phyloP scores from a whole-genome alignment of 768 basidiomycete genomes.

The Boletellus sp. region DNA sequence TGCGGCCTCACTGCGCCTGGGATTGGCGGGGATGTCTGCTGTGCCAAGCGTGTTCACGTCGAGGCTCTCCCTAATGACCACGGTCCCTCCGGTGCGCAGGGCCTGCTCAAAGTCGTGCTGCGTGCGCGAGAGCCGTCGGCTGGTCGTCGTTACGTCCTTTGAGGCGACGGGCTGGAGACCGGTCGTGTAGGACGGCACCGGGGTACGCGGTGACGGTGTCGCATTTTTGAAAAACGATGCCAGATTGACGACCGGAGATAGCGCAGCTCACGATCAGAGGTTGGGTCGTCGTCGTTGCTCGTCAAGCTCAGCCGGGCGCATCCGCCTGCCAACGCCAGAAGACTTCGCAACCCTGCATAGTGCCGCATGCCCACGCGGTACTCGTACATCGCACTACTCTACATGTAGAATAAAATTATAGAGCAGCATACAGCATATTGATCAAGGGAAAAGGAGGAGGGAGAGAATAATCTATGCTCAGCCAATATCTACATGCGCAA shows the following conservation, averaged over 20 bases:
- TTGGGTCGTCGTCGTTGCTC: conserved; percentile 10
- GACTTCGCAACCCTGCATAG: conserved; percentile 18
- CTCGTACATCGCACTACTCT: conserved; percentile 27
- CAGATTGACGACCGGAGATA: conserved; percentile 42
- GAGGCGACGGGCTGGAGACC: conserved; percentile 58
- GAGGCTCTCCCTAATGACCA: conserved; percentile 64
- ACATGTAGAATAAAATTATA: conserved; percentile 33
- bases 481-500: conserved; percentile 31
- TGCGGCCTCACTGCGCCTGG: conserved; percentile 36
- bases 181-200: conserved; percentile 44
- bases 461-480: conserved; percentile 33
- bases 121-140: conserved; percentile 62
- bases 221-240: conserved; percentile 61
- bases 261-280: background rate
- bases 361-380: conserved; percentile 19
- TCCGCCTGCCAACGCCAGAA: no score
- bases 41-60: conserved; percentile 67
- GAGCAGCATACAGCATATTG: conserved; percentile 27
- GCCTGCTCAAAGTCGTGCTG: conserved; percentile 84
- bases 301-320: background rate
- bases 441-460: conserved; percentile 8
- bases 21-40: conserved; percentile 37
- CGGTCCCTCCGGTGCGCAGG: conserved; percentile 61
- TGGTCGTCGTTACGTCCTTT: conserved; percentile 40
- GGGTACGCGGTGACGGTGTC: conserved; percentile 42